Conservation (phyloP, 495 filamentous ascomycete species). For the Lentithecium fluviatile region DNA sequence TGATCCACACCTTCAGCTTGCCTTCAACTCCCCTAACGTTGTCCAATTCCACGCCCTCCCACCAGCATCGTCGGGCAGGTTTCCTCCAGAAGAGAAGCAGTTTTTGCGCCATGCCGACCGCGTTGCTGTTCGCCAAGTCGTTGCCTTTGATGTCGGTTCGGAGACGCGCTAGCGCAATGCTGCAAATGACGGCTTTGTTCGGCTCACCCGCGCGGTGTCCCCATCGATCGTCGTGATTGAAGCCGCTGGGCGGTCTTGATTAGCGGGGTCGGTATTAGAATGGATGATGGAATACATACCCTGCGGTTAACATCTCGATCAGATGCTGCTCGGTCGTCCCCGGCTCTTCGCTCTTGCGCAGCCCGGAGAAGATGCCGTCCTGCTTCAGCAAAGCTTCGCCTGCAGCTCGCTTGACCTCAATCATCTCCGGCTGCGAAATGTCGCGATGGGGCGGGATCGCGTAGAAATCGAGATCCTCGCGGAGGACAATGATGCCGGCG, state of each 20-base stretch:
- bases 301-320: slow-evolving; percentile 98
- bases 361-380: slow-evolving; percentile 92
- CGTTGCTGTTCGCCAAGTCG: slow-evolving; percentile 68
- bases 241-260: slow-evolving; percentile 65
- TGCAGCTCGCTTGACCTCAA: slow-evolving; percentile 93
- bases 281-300: slow-evolving; percentile 56
- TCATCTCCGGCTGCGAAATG: slow-evolving; percentile 87
- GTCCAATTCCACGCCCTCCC: slow-evolving; percentile 94
- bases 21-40: slow-evolving; percentile 88
- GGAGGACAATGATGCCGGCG: slow-evolving; percentile 93
- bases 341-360: slow-evolving; percentile 90
- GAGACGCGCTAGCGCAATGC: slow-evolving; percentile 85
- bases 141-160: slow-evolving; percentile 86
- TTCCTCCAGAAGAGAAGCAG: slow-evolving; percentile 98
- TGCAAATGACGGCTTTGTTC: slow-evolving; percentile 97
- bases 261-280: slow-evolving; percentile 3
- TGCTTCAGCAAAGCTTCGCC: slow-evolving; percentile 82
- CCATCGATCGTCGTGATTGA: slow-evolving; percentile 93
- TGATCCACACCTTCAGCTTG: slow-evolving; percentile 94
- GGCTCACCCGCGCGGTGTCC: slow-evolving; percentile 94
- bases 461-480: slow-evolving; percentile 98
- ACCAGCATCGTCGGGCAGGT: slow-evolving; percentile 95
- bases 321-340: slow-evolving; percentile 98
- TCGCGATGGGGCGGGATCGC: slow-evolving; percentile 85
- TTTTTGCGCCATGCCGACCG: slow-evolving; percentile 98